A percentile compares a stretch with the other conserved stretches of the same genome.
These are phyloP conservation scores for Vitis hybrid DNA, from an alignment of 177 flowering plant species.

Conservation along the genomic window DNA sequence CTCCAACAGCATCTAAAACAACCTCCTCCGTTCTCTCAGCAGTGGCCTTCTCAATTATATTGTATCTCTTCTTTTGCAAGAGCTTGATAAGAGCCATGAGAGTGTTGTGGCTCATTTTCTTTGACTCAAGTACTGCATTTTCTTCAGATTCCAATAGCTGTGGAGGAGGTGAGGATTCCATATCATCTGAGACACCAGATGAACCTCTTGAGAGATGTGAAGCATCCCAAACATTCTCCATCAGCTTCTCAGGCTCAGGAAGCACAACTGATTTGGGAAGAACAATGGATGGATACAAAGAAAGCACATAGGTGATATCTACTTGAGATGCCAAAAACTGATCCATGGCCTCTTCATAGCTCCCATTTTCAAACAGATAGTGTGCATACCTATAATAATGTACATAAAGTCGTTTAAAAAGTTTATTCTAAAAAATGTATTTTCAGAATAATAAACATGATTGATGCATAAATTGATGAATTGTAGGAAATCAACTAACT, in stretches of 20 bases:
- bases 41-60: constrained; percentile 82
- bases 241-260: constrained; percentile 64
- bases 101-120: constrained; percentile 87
- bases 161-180: constrained; percentile 56
- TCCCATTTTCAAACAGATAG: constrained; percentile 81
- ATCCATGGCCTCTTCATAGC: constrained; percentile 99
- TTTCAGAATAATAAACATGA: too few relatives aligned
- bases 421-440: not conserved
- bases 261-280: constrained; percentile 66
- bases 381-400: constrained; percentile 81
- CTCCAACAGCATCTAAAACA: constrained; percentile 79
- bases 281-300: constrained; percentile 77
- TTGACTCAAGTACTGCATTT: constrained; percentile 59
- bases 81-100: constrained; percentile 93
- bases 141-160: constrained; percentile 62
- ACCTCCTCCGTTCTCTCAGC: constrained; percentile 95
- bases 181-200: constrained; percentile 86
- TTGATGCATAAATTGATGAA: too few relatives aligned
- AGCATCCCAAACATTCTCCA: constrained; percentile 59
- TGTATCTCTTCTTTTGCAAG: constrained; percentile 79
- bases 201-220: constrained; percentile 77
- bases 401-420: constrained; percentile 3
- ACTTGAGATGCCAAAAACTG: constrained; percentile 94
- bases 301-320: constrained; percentile 85
- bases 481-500: too few relatives aligned